Evolutionary conservation across 345 rosid species (phyloP).

Genomic region (Euphorbia peplus): DNA sequence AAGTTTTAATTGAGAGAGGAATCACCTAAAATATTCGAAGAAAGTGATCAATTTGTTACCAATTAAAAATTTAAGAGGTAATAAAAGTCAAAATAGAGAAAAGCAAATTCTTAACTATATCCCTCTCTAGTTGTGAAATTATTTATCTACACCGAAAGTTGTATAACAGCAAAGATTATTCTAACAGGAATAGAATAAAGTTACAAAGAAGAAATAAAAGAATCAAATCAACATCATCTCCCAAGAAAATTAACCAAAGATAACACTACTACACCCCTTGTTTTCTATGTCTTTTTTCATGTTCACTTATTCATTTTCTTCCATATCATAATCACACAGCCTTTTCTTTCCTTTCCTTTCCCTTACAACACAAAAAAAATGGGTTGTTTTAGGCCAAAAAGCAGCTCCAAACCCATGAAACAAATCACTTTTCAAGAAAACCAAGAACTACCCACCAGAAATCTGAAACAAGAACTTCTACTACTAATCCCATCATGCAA

Average conservation of each 20-base stretch:
- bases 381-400: slow-evolving; percentile 48
- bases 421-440: slow-evolving; percentile 15
- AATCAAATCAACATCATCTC: not conserved
- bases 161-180: not conserved
- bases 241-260: not conserved
- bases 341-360: not conserved
- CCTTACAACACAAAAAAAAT: slow-evolving; percentile 16
- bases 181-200: slow-evolving; percentile 31
- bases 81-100: no score
- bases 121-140: no score
- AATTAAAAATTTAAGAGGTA: no score
- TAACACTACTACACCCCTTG: no score
- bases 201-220: not conserved
- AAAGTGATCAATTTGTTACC: no score
- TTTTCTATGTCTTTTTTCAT: no score
- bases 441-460: slow-evolving; percentile 35
- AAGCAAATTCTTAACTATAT: no score
- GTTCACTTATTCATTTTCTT: not conserved
- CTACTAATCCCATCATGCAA: slow-evolving; percentile 63
- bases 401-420: slow-evolving; percentile 18
- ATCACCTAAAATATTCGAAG: no score
- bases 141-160: slow-evolving; percentile 24
- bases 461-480: slow-evolving; percentile 43
- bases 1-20: no score
- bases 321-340: not conserved